A percentile compares a stretch with the other conserved stretches of the same genome.
phyloP scores from a whole-genome alignment of 495 filamentous ascomycete species.

The Antarctomyces pellizariae region DNA sequence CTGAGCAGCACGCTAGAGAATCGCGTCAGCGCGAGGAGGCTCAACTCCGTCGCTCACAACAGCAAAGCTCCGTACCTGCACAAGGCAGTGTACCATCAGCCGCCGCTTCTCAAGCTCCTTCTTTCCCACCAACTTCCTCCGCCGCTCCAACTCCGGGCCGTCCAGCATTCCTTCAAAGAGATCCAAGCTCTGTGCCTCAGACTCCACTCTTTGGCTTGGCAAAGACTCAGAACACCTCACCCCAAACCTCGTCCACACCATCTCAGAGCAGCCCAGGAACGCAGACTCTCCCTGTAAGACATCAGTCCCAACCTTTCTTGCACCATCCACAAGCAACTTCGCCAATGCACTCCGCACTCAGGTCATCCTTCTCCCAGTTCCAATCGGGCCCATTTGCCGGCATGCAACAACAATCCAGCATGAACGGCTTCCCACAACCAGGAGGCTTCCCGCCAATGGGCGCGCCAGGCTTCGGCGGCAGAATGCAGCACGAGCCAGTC shows the following conservation, averaged over 20 bases:
- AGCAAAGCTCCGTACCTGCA: constrained; percentile 25
- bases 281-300: constrained; percentile 23
- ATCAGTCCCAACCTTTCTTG: constrained; percentile 14
- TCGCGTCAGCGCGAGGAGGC: constrained; percentile 26
- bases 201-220: constrained; percentile 26
- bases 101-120: constrained; percentile 43
- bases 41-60: constrained; percentile 23
- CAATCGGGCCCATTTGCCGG: constrained; percentile 6
- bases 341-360: constrained; percentile 17
- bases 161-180: constrained; percentile 62
- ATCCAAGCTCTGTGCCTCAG: constrained; percentile 46
- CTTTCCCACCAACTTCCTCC: constrained; percentile 54
- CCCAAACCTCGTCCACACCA: constrained; percentile 30
- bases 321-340: constrained; percentile 20
- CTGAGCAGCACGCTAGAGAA: constrained; percentile 25
- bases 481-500: constrained; percentile 29
- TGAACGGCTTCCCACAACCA: constrained; percentile 30
- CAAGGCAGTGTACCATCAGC: constrained; percentile 23
- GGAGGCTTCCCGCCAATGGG: constrained; percentile 31
- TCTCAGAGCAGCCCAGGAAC: constrained; percentile 32
- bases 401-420: constrained; percentile 11
- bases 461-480: constrained; percentile 18
- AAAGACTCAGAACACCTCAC: constrained; percentile 41
- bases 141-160: constrained; percentile 54
- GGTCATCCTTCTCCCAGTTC: constrained; percentile 22